Evolutionary conservation across 805 yeast species (phyloP).

Genomic region (Pichia californica): DNA sequence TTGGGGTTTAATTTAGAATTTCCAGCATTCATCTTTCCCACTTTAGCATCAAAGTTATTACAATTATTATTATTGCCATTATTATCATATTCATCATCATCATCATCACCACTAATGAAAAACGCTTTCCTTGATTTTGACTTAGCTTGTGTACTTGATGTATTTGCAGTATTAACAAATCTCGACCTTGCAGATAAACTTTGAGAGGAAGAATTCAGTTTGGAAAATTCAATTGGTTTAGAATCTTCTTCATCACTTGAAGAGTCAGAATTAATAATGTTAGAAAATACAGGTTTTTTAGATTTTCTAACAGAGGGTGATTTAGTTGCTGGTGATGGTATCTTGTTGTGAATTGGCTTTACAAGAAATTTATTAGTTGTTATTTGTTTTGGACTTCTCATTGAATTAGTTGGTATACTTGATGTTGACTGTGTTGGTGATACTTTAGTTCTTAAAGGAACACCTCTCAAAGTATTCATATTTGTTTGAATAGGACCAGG

Average conservation of each 20-base stretch:
- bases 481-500: neutral
- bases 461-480: conserved; percentile 4
- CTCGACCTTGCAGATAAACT: neutral
- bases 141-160: neutral
- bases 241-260: neutral
- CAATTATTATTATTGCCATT: neutral
- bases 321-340: neutral
- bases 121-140: neutral
- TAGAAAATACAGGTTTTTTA: neutral
- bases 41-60: neutral
- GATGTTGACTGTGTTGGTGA: neutral
- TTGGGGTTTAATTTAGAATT: no score
- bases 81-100: conserved; percentile 3
- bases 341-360: neutral
- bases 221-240: conserved; percentile 8
- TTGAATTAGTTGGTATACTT: neutral
- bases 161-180: no score
- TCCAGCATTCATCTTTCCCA: neutral
- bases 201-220: neutral
- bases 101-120: conserved; percentile 6
- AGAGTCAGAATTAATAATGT: neutral
- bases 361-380: neutral
- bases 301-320: neutral
- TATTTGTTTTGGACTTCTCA: neutral
- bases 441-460: neutral